These are phyloP conservation scores for Fusarium luffae DNA, from an alignment of 2,329 filamentous ascomycete species.

Conservation along the genomic window DNA sequence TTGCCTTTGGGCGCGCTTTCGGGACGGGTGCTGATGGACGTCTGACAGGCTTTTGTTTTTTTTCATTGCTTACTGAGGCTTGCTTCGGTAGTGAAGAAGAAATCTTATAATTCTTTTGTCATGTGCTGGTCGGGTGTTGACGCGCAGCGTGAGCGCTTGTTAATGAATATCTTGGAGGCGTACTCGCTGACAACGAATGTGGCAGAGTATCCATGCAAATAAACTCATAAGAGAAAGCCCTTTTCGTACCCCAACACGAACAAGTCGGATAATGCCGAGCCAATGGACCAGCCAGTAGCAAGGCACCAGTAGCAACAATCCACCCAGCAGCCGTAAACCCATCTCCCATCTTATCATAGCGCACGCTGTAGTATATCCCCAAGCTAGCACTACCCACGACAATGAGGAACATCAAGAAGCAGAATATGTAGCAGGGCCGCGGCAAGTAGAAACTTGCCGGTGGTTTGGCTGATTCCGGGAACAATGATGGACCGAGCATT, in stretches of 20 bases:
- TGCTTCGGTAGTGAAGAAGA: conserved; percentile 65
- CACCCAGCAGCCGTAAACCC: background rate
- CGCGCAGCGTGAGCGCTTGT: too few species aligned
- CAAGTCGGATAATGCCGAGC: background rate
- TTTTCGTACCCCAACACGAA: background rate
- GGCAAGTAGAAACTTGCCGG: background rate
- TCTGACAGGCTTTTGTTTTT: conserved; percentile 77
- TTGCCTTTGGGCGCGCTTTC: conserved; percentile 79
- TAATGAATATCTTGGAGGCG: background rate
- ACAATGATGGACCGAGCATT: background rate
- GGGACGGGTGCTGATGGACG: conserved; percentile 87
- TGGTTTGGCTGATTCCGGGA: background rate
- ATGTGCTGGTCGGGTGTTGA: rapidly evolving
- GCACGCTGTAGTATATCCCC: background rate
- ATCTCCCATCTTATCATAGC: background rate
- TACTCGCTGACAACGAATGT: rapidly evolving
- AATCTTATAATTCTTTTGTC: background rate
- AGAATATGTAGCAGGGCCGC: background rate
- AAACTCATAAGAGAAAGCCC: background rate
- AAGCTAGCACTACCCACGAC: background rate
- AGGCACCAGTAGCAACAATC: background rate
- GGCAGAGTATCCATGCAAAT: rapidly evolving
- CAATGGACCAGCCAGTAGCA: background rate
- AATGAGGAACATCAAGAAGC: background rate
- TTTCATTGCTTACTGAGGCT: conserved; percentile 66